These are phyloP conservation scores for Phytopythium montanum DNA, from an alignment of 352 stramenopile genomes.

Conservation along the genomic window DNA sequence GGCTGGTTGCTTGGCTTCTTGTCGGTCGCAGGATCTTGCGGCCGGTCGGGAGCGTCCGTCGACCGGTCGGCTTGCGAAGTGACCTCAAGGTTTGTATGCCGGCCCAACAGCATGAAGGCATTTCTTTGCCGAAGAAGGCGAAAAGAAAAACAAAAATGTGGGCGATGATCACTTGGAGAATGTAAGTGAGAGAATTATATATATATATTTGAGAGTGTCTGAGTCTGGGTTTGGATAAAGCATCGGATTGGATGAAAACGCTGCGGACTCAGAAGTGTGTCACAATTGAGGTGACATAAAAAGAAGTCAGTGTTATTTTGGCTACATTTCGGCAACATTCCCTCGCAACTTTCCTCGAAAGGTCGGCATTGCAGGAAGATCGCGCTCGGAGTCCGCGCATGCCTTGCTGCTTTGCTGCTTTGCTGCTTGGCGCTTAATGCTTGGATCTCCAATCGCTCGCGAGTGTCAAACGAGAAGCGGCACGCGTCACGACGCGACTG, in stretches of 20 bases:
- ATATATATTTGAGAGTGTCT: neutral
- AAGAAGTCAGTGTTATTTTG: neutral
- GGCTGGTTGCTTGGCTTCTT: no score
- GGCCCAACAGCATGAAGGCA: neutral
- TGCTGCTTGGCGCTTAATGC: no score
- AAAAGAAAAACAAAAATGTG: no score
- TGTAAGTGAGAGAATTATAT: no score
- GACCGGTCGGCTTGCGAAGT: neutral
- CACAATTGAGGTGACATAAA: neutral
- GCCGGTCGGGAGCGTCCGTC: neutral
- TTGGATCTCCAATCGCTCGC: no score
- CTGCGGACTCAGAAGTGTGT: neutral
- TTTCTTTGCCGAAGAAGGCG: neutral
- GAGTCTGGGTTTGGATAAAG: neutral
- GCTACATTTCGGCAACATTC: no score
- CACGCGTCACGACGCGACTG: conserved; percentile 13
- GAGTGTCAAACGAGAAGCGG: no score
- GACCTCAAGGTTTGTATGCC: neutral
- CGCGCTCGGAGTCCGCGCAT: neutral
- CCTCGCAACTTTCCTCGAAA: neutral
- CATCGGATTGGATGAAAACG: neutral
- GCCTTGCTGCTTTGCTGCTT: no score
- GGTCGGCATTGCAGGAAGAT: neutral
- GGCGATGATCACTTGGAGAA: no score
- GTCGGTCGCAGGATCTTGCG: no score